These are phyloP conservation scores for Xerocomellus intermedius DNA, from an alignment of 768 basidiomycete genomes.

Conservation along the genomic window DNA sequence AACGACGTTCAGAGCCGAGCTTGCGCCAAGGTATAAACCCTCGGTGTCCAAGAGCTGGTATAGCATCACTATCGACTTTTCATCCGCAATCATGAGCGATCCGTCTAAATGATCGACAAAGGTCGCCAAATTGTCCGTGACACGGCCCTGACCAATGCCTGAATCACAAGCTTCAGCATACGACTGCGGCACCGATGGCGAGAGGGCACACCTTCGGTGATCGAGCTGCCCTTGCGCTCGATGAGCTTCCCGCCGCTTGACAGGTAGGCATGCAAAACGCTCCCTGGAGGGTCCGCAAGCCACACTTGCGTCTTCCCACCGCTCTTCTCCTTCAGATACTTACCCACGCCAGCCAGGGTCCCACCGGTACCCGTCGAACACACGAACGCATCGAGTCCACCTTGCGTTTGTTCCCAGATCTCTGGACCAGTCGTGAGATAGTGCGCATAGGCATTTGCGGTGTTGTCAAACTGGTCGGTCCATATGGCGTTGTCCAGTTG, in stretches of 20 bases:
- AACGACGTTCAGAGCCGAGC: constrained; percentile 91
- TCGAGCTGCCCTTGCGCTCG: constrained; percentile 82
- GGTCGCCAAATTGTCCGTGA: constrained; percentile 87
- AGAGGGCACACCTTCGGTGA: constrained; percentile 75
- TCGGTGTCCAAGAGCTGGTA: constrained; percentile 91
- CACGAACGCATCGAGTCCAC: constrained; percentile 83
- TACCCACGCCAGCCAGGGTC: constrained; percentile 87
- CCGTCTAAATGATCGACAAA: constrained; percentile 79
- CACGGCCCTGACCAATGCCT: constrained; percentile 97
- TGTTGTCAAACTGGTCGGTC: constrained; percentile 99
- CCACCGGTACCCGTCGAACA: constrained; percentile 97
- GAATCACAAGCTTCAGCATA: not conserved
- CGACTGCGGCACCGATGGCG: not conserved
- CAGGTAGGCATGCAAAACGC: constrained; percentile 82
- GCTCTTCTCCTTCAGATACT: constrained; percentile 81
- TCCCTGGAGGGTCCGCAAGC: constrained; percentile 97
- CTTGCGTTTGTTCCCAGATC: constrained; percentile 88
- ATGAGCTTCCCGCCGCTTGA: constrained; percentile 72
- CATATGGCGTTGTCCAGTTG: constrained; percentile 79
- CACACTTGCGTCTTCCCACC: constrained; percentile 78
- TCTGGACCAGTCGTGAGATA: constrained; percentile 93
- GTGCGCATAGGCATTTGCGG: constrained; percentile 85
- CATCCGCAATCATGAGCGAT: constrained; percentile 83
- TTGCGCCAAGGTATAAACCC: constrained; percentile 93
- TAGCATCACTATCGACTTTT: constrained; percentile 89